Conservation (phyloP, 805 yeast species). For the Nakazawaea siamensis region DNA sequence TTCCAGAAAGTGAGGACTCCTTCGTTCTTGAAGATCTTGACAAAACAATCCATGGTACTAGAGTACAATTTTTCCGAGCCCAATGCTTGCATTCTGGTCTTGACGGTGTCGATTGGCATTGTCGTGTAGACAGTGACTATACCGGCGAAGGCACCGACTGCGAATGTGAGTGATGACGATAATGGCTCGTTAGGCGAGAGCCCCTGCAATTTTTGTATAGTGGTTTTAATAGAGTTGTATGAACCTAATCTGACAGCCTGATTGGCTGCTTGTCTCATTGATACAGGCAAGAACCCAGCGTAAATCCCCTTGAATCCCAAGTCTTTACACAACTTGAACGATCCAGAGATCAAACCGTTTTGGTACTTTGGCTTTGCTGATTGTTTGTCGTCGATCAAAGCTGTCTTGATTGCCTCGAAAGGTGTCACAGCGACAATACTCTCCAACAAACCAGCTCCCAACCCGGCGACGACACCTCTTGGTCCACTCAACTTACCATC, state of each 20-base stretch:
- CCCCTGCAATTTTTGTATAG: conserved; percentile 62
- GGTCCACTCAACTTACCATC: conserved; percentile 85
- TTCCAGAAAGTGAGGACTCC: conserved; percentile 93
- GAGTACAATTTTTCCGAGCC: conserved; percentile 65
- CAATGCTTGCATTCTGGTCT: conserved; percentile 94
- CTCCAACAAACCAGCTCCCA: conserved; percentile 93
- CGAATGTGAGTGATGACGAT: conserved; percentile 71
- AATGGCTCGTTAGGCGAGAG: conserved; percentile 67
- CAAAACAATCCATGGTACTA: conserved; percentile 78
- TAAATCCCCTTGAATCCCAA: conserved; percentile 80
- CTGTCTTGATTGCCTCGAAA: conserved; percentile 93
- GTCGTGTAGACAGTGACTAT: conserved; percentile 84
- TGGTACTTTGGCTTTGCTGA: conserved; percentile 70
- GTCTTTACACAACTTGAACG: conserved; percentile 59
- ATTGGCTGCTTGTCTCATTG: conserved; percentile 92
- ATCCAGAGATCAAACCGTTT: conserved; percentile 49
- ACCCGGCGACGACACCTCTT: conserved; percentile 91
- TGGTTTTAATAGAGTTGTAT: conserved; percentile 77
- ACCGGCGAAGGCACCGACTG: conserved; percentile 88
- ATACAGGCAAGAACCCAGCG: conserved; percentile 86
- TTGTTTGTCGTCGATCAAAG: conserved; percentile 88
- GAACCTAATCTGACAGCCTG: conserved; percentile 93
- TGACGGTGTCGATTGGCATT: conserved; percentile 93
- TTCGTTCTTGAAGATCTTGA: conserved; percentile 71
- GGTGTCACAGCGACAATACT: conserved; percentile 94